Conservation (phyloP, 1,284 basidiomycete species). For the Jaminaea rosea region DNA sequence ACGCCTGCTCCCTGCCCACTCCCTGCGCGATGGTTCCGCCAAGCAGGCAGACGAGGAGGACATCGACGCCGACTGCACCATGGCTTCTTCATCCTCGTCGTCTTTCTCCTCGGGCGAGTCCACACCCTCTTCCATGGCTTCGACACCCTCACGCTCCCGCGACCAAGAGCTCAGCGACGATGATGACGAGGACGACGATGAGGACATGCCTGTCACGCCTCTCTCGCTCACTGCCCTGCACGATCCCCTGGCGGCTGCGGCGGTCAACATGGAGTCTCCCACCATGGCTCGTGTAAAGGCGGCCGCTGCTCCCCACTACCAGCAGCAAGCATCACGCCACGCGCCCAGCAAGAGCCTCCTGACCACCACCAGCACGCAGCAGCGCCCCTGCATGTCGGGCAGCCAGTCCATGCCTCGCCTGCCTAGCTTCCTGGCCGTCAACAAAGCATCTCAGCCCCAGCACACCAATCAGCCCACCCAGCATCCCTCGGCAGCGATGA, state of each 20-base stretch:
- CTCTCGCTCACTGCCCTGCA: constrained; percentile 40
- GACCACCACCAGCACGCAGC: too few relatives aligned
- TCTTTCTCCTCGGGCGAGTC: constrained; percentile 31
- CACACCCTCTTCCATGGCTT: constrained; percentile 36
- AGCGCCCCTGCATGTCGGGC: too few relatives aligned
- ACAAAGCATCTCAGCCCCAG: too few relatives aligned
- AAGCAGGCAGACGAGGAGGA: constrained; percentile 29
- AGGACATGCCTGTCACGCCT: constrained; percentile 45
- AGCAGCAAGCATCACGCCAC: too few relatives aligned
- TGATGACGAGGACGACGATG: constrained; percentile 39
- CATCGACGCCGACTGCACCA: neutral
- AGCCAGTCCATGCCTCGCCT: too few relatives aligned
- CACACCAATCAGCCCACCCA: too few relatives aligned
- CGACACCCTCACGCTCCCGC: constrained; percentile 36
- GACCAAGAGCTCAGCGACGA: constrained; percentile 12
- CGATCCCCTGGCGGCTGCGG: constrained; percentile 28
- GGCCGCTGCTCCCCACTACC: too few relatives aligned
- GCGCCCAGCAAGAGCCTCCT: too few relatives aligned
- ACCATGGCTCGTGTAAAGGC: too few relatives aligned
- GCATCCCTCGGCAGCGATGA: too few relatives aligned
- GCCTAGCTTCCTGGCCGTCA: too few relatives aligned
- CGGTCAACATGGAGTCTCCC: too few relatives aligned
- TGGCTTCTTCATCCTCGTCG: constrained; percentile 1
- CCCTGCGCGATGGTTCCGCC: constrained; percentile 4
- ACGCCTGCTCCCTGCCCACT: constrained; percentile 23